Evolutionary conservation across 257 asterid species (phyloP).

Genomic region (Anisodus acutangulus): DNA sequence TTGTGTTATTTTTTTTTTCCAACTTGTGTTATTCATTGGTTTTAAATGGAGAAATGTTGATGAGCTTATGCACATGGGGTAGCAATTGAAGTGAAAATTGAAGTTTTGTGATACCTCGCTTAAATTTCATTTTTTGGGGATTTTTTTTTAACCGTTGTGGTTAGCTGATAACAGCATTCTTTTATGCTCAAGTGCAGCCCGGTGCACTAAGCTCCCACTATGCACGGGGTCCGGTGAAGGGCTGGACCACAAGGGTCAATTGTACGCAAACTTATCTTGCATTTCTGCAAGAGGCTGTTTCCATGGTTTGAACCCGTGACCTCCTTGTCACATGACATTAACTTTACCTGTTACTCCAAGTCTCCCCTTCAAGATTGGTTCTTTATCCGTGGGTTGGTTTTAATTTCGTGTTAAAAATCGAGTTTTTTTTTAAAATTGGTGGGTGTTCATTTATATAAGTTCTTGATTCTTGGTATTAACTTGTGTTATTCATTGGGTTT

Average conservation of each 20-base stretch:
- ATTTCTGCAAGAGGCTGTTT: too few relatives aligned
- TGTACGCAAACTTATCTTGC: too few relatives aligned
- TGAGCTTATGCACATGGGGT: background rate
- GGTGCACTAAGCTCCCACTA: too few relatives aligned
- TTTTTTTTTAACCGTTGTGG: background rate
- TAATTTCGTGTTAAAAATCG: background rate
- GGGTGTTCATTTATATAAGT: background rate
- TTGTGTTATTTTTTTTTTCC: background rate
- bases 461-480: background rate
- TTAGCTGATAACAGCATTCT: background rate
- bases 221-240: too few relatives aligned
- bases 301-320: too few relatives aligned
- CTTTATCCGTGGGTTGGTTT: background rate
- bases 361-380: background rate
- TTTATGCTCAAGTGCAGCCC: background rate
- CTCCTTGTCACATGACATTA: too few relatives aligned
- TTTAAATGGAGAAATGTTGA: background rate
- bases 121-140: background rate
- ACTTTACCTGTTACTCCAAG: too few relatives aligned
- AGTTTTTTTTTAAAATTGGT: background rate
- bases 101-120: background rate
- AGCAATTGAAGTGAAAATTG: background rate
- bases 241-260: too few relatives aligned
- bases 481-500: background rate
- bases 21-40: background rate